Percentiles rank a stretch among this genome's conserved stretches.
Evolutionary conservation across 1,284 basidiomycete genomes (phyloP).

Genomic region (Ceratobasidium theobromae): DNA sequence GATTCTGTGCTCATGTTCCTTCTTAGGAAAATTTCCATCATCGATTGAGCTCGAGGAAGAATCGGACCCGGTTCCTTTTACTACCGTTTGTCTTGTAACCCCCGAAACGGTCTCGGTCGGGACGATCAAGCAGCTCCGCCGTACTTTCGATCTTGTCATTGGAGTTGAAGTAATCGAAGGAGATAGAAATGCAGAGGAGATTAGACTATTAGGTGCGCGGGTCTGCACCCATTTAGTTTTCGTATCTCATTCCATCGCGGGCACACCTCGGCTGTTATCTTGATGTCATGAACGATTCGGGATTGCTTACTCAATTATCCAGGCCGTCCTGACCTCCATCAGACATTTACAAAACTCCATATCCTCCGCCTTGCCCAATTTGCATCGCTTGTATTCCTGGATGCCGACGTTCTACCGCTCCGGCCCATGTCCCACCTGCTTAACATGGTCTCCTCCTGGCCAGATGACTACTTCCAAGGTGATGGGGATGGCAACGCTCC

Average conservation of each 20-base stretch:
- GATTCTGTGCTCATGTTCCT: not conserved
- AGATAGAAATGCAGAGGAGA: constrained; percentile 57
- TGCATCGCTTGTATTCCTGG: constrained; percentile 89
- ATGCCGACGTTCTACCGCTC: constrained; percentile 92
- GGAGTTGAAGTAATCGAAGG: constrained; percentile 87
- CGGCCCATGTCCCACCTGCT: constrained; percentile 89
- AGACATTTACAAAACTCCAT: constrained; percentile 94
- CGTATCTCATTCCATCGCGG: not conserved
- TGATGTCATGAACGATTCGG: not conserved
- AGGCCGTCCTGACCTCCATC: constrained; percentile 91
- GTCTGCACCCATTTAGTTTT: not conserved
- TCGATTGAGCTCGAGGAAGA: constrained; percentile 10
- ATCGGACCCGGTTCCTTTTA: constrained; percentile 58
- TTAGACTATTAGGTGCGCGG: constrained; percentile 80
- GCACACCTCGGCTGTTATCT: not conserved
- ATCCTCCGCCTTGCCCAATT: constrained; percentile 88
- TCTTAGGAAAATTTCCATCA: constrained; percentile 36
- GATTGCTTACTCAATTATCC: constrained; percentile 17
- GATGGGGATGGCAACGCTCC: not conserved
- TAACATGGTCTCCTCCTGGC: constrained; percentile 46
- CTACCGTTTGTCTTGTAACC: constrained; percentile 91
- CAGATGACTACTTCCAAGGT: constrained; percentile 58
- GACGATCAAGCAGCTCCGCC: constrained; percentile 77
- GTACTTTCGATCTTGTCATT: constrained; percentile 81
- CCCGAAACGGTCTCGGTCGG: constrained; percentile 89